Conservation (phyloP, 176 grass and related monocot species). For the Cocos nucifera region DNA sequence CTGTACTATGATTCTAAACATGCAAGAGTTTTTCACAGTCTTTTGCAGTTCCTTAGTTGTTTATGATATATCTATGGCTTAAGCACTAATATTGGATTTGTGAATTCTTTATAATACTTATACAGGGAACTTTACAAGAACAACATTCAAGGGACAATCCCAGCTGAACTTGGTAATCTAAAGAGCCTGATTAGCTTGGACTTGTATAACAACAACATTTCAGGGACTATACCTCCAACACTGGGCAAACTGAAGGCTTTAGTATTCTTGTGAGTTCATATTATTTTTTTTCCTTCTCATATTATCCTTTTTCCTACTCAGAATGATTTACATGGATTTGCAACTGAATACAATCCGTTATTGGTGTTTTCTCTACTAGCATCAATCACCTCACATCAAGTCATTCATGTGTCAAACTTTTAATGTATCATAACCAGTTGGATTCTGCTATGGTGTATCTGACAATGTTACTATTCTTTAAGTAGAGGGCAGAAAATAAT, state of each 20-base stretch:
- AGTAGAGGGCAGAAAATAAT: too few species aligned
- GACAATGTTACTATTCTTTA: too few species aligned
- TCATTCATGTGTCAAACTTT: too few species aligned
- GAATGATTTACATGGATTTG: background rate
- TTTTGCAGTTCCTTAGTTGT: too few species aligned
- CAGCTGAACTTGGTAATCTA: conserved; percentile 66
- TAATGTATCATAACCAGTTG: too few species aligned
- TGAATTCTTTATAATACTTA: conserved; percentile 21
- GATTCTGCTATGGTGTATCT: too few species aligned
- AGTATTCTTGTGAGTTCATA: conserved; percentile 77
- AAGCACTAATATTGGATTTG: background rate
- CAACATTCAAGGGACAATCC: conserved; percentile 75
- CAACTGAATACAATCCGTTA: too few species aligned
- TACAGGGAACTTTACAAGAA: conserved; percentile 98
- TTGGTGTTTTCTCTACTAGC: too few species aligned
- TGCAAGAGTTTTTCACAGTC: too few species aligned
- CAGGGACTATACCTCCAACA: conserved; percentile 59
- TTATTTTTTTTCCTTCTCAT: conserved; percentile 12
- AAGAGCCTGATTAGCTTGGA: conserved; percentile 93
- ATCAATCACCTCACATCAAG: too few species aligned
- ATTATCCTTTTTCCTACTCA: conserved; percentile 6
- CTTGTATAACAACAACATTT: conserved; percentile 92
- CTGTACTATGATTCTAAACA: too few species aligned
- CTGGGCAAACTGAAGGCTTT: conserved; percentile 83
- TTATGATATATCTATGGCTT: too few species aligned